These are phyloP conservation scores for Alternaria sp. DNA, from an alignment of 2,329 filamentous ascomycete genomes.

Conservation along the genomic window DNA sequence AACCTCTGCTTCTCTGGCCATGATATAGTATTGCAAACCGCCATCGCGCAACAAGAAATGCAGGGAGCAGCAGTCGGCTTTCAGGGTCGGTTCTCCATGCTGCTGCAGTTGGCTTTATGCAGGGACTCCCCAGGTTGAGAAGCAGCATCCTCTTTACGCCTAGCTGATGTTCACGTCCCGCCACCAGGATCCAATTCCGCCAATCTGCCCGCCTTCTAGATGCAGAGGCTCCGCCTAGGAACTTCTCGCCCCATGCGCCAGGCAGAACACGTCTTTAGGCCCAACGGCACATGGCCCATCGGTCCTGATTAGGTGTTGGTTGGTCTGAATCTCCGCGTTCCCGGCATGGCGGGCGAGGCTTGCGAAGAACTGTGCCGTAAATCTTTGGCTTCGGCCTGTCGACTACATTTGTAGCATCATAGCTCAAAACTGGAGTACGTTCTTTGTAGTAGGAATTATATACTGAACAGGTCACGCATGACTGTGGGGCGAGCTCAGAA, in stretches of 20 bases:
- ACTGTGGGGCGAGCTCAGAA: neutral
- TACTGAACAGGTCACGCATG: neutral
- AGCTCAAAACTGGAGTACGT: neutral
- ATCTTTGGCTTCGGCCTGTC: neutral
- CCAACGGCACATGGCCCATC: slow-evolving; percentile 17
- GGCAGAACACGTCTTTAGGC: slow-evolving; percentile 7
- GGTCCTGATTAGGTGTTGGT: neutral
- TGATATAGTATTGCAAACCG: neutral
- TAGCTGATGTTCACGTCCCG: neutral
- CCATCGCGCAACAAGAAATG: neutral
- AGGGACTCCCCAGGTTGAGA: slow-evolving; percentile 30
- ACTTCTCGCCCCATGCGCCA: slow-evolving; percentile 10
- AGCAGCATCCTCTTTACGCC: slow-evolving; percentile 18
- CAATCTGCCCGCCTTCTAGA: slow-evolving; percentile 15
- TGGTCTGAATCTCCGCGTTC: slow-evolving; percentile 1
- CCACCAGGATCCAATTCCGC: slow-evolving; percentile 4
- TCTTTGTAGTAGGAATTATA: neutral
- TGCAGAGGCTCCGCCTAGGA: slow-evolving; percentile 4
- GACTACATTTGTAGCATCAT: neutral
- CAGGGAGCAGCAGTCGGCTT: neutral
- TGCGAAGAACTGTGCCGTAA: neutral
- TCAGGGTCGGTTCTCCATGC: slow-evolving; percentile 19
- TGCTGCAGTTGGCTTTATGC: slow-evolving; percentile 31
- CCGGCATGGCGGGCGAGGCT: neutral
- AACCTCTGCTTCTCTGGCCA: neutral